Conservation (phyloP, 768 basidiomycete genomes). For the Gyrodon lividus region DNA sequence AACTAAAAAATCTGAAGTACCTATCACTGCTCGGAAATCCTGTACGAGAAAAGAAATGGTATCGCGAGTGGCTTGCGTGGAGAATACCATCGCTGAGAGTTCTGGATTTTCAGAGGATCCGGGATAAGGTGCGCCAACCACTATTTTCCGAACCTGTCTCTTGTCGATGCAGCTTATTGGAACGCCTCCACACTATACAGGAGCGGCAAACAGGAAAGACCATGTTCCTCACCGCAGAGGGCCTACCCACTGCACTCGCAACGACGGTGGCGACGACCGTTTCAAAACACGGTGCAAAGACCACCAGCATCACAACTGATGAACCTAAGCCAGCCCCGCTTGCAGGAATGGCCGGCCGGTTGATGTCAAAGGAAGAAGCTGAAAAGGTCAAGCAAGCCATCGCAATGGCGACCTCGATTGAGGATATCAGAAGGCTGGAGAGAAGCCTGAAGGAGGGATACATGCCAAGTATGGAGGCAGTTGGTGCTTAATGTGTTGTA, state of each 20-base stretch:
- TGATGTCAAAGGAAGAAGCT: constrained; percentile 91
- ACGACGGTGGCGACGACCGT: constrained; percentile 74
- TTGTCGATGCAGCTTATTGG: constrained; percentile 23
- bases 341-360: constrained; percentile 71
- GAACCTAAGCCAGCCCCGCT: constrained; percentile 66
- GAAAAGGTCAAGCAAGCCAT: constrained; percentile 86
- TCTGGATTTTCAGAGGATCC: constrained; percentile 92
- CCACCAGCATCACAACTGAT: constrained; percentile 58
- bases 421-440: constrained; percentile 83
- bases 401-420: constrained; percentile 85
- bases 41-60: constrained; percentile 89
- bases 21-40: constrained; percentile 80
- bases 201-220: constrained; percentile 74
- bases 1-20: constrained; percentile 71
- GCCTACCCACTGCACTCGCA: constrained; percentile 75
- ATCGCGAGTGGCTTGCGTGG: constrained; percentile 94
- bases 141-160: constrained; percentile 14
- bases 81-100: constrained; percentile 84
- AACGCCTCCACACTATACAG: constrained; percentile 42
- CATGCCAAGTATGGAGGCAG: constrained; percentile 72
- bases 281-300: constrained; percentile 63
- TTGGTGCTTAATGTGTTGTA: constrained; percentile 60
- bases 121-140: constrained; percentile 80
- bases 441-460: constrained; percentile 83
- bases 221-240: constrained; percentile 79